Evolutionary conservation across 139 green algal species (phyloP).

Genomic region (Micractinium conductrix): DNA sequence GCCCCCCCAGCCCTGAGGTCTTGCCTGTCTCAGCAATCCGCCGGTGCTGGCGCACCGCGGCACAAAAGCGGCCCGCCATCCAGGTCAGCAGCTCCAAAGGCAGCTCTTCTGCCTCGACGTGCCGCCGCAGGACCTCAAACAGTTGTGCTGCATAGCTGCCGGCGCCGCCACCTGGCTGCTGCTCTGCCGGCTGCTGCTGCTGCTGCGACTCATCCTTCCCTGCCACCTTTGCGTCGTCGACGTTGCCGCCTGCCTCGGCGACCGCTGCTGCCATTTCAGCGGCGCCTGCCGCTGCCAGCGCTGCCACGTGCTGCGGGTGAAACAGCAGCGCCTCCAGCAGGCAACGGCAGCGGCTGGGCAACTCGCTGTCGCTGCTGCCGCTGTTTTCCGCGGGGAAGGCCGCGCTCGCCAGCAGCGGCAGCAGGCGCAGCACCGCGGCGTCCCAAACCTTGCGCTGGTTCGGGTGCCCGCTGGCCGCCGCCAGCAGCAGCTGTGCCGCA

Average conservation of each 20-base stretch:
- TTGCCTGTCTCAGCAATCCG: slow-evolving; percentile 8
- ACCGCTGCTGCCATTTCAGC: background rate
- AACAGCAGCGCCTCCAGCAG: slow-evolving; percentile 22
- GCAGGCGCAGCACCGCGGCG: slow-evolving; percentile 23
- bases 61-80: slow-evolving; percentile 32
- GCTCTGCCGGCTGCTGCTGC: background rate
- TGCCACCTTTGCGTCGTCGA: background rate
- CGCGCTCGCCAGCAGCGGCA: slow-evolving; percentile 13
- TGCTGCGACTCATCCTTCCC: no score
- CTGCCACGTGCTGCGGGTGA: slow-evolving; percentile 19
- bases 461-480: background rate
- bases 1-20: no score
- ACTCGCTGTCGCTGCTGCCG: background rate
- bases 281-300: slow-evolving; percentile 19
- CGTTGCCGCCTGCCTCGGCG: background rate
- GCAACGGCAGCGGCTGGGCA: background rate
- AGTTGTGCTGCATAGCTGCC: slow-evolving; percentile 27
- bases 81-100: slow-evolving; percentile 27
- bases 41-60: slow-evolving; percentile 9
- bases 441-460: slow-evolving; percentile 45
- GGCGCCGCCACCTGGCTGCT: background rate
- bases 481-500: slow-evolving; percentile 19
- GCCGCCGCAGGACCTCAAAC: background rate
- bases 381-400: background rate
- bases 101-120: background rate